Conservation (phyloP, 768 basidiomycete species). For the Heimioporus sp. region DNA sequence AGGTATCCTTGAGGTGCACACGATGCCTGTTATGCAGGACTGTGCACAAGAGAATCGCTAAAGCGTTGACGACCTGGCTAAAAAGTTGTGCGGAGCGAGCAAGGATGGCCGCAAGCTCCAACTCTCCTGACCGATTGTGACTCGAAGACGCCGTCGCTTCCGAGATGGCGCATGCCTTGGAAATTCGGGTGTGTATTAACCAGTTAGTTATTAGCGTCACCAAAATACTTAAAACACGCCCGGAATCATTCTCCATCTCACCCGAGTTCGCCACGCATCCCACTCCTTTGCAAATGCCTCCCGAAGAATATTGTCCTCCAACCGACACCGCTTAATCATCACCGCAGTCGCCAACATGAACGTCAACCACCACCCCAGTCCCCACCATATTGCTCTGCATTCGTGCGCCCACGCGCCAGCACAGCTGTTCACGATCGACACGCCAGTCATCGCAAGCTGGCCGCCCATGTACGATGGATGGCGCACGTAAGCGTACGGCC, state of each 20-base stretch:
- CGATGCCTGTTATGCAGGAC: too few relatives aligned
- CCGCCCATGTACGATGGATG: slow-evolving; percentile 15
- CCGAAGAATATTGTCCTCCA: slow-evolving; percentile 6
- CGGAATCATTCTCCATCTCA: slow-evolving; percentile 10
- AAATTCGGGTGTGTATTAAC: too few relatives aligned
- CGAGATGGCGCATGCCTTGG: too few relatives aligned
- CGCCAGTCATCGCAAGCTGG: slow-evolving; percentile 1
- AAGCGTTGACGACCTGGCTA: too few relatives aligned
- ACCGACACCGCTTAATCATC: slow-evolving; percentile 4
- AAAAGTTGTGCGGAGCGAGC: too few relatives aligned
- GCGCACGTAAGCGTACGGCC: slow-evolving; percentile 11
- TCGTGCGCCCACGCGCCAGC: slow-evolving; percentile 16
- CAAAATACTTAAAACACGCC: slow-evolving; percentile 5
- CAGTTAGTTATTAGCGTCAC: too few relatives aligned
- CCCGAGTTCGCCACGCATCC: slow-evolving; percentile 10
- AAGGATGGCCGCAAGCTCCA: too few relatives aligned
- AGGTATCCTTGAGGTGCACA: too few relatives aligned
- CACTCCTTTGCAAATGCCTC: slow-evolving; percentile 10
- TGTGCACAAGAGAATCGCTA: too few relatives aligned
- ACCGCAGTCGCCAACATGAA: neutral
- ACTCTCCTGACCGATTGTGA: too few relatives aligned
- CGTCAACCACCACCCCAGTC: slow-evolving; percentile 1
- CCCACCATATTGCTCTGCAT: slow-evolving; percentile 7
- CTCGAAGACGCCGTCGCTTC: too few relatives aligned
- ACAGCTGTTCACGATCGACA: slow-evolving; percentile 5